phyloP scores from a whole-genome alignment of 768 basidiomycete species.

The Boletus subparvulus region DNA sequence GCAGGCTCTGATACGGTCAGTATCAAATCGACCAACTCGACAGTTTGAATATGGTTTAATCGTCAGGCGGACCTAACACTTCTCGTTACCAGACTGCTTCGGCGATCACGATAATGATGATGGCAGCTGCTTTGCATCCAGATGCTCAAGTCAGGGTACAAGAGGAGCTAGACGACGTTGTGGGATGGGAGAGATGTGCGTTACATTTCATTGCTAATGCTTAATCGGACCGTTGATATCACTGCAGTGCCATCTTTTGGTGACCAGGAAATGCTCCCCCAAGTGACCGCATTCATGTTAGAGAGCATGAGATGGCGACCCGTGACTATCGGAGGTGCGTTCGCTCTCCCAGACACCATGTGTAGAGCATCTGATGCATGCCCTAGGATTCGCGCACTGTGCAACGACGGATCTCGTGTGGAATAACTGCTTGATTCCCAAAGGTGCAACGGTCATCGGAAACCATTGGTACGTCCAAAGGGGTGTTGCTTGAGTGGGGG shows the following conservation, averaged over 20 bases:
- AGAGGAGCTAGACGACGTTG: slow-evolving; percentile 51
- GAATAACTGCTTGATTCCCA: slow-evolving; percentile 39
- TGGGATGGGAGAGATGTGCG: slow-evolving; percentile 40
- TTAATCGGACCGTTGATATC: background rate
- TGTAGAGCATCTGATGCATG: slow-evolving; percentile 9
- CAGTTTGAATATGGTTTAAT: background rate
- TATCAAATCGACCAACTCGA: background rate
- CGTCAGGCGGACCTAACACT: background rate
- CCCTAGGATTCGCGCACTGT: slow-evolving; percentile 56
- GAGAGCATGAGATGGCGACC: slow-evolving; percentile 42
- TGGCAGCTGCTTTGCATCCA: slow-evolving; percentile 54
- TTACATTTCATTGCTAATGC: background rate
- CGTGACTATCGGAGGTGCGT: slow-evolving; percentile 29
- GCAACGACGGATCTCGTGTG: slow-evolving; percentile 55
- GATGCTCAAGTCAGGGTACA: slow-evolving; percentile 50
- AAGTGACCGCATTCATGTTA: slow-evolving; percentile 37
- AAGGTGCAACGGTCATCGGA: slow-evolving; percentile 8
- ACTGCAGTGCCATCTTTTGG: slow-evolving; percentile 37
- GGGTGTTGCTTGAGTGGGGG: no score
- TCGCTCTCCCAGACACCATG: background rate
- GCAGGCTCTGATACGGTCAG: slow-evolving; percentile 43
- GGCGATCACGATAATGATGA: slow-evolving; percentile 51
- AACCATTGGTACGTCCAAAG: slow-evolving; percentile 7
- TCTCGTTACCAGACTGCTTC: slow-evolving; percentile 34
- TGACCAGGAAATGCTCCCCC: slow-evolving; percentile 35